Evolutionary conservation across 2,329 filamentous ascomycete species (phyloP), one percentile per base, ranked within the genome.

Genomic region (Fusarium dimerum): DNA sequence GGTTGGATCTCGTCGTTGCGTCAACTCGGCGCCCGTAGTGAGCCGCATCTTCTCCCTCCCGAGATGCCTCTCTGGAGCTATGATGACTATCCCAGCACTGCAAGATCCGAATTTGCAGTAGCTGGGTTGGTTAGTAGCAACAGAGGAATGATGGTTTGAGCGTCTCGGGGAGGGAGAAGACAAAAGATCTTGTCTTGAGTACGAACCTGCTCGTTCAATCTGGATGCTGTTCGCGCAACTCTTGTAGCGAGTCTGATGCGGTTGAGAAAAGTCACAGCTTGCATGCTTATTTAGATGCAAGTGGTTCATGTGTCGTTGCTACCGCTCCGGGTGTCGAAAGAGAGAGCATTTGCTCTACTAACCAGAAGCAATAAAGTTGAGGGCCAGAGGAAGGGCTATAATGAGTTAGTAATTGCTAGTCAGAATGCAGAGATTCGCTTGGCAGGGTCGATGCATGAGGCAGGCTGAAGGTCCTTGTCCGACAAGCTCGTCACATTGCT

Each of bases 331-430:
- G 77, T 44, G 48, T 34, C 38, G 47, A 45, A 47, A 51, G 40
- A 26, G 50, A 44, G 56, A 61, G 55, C 53, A 18, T 67, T 68
- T 70, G 64, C 70, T 72, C 73, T 74, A 93, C 90, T 93, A 85
- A 94, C 90, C 89, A 78, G 89, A 90, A 72, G 90, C 90, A 77
- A 94, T 89, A 78, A 94, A 94, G 77, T 94, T 94, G 69, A 94
- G 80, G 72, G 90, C 89, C 73, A 94, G 77, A 64, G 90, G 90
- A 60, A 91, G 76, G 61, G 88, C 90, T 94, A 66, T 44, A 54
- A 48, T 11, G 46, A 54, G 68, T 76, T 62, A 76, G 71, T 62
- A 26, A 9, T 2, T 29, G 29, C 16, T 43, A 7, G 20, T 26
- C 20, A 26, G 20, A 26, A 7, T 26, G 7, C 20, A 26, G 20